Evolutionary conservation across 345 rosid species (phyloP).

Genomic region (Firmiana major): DNA sequence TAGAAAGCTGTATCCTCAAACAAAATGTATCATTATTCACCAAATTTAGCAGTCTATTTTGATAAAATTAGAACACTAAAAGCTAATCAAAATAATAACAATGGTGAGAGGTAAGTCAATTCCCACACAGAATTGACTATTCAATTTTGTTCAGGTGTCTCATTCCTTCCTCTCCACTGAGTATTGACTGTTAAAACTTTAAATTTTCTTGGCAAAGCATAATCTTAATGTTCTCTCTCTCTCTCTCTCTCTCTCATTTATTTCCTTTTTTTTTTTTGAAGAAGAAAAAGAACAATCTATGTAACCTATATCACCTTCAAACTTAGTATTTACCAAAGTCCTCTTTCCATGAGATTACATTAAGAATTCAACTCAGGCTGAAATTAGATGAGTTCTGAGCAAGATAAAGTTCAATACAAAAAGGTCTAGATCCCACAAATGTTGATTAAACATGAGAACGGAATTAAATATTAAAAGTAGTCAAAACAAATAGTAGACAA

Average conservation of each 20-base stretch:
- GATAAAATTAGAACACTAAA: neutral
- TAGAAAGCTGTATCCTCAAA: neutral
- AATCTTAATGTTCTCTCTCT: neutral
- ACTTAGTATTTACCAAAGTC: neutral
- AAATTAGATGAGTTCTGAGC: neutral
- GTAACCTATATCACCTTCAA: neutral
- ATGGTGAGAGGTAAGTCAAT: neutral
- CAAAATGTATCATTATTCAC: neutral
- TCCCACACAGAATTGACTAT: neutral
- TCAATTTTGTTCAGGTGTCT: neutral
- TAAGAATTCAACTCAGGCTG: neutral
- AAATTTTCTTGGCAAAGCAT: neutral
- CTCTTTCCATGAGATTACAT: neutral
- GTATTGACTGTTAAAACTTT: neutral
- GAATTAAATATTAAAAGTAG: neutral
- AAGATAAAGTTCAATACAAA: neutral
- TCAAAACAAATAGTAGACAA: neutral
- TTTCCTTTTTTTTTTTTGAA: no score
- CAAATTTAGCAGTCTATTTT: neutral
- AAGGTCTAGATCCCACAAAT: neutral
- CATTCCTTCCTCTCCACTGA: neutral
- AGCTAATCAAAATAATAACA: neutral
- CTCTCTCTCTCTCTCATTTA: no score
- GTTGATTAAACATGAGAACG: neutral
- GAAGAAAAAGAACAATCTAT: neutral